A percentile compares a stretch with the other conserved stretches of the same genome.
Evolutionary conservation across 805 yeast genomes (phyloP).

Genomic region (Metschnikowia aberdeeniae): DNA sequence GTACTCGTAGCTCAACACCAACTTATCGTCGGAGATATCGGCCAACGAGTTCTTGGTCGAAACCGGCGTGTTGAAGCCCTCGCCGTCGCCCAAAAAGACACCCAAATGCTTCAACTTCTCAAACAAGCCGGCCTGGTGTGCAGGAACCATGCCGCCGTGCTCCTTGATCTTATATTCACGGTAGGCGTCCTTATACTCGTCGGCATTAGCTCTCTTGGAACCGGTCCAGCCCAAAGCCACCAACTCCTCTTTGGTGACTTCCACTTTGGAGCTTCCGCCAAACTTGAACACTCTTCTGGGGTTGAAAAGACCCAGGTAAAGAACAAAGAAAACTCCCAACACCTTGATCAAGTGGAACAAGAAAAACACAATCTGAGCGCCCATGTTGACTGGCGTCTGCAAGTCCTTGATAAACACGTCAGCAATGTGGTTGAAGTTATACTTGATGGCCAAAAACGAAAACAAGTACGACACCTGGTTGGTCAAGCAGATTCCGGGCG

Average conservation of each 20-base stretch:
- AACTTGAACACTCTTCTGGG: conserved; percentile 48
- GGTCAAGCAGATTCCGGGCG: conserved; percentile 85
- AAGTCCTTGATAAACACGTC: conserved; percentile 47
- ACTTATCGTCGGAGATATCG: conserved; percentile 37
- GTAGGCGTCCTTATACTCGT: conserved; percentile 66
- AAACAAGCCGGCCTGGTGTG: conserved; percentile 70
- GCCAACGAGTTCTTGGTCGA: conserved; percentile 35
- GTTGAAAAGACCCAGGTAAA: conserved; percentile 73
- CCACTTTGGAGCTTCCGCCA: conserved; percentile 22
- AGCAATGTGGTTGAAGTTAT: conserved; percentile 44
- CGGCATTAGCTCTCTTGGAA: conserved; percentile 64
- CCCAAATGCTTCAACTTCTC: conserved; percentile 57
- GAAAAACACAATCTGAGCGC: conserved; percentile 67
- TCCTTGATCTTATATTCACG: conserved; percentile 59
- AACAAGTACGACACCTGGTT: conserved; percentile 42
- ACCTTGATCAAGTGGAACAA: conserved; percentile 65
- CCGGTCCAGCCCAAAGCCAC: conserved; percentile 92
- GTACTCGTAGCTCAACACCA: conserved; percentile 54
- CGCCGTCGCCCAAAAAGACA: conserved; percentile 63
- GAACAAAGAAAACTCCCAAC: conserved; percentile 47
- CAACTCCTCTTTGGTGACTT: conserved; percentile 50
- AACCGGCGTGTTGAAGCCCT: conserved; percentile 71
- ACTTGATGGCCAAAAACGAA: conserved; percentile 20
- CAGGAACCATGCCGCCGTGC: conserved; percentile 73
- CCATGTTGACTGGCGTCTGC: conserved; percentile 31